phyloP scores from a whole-genome alignment of 352 stramenopile species.

The Phytophthora macrochlamydospora region DNA sequence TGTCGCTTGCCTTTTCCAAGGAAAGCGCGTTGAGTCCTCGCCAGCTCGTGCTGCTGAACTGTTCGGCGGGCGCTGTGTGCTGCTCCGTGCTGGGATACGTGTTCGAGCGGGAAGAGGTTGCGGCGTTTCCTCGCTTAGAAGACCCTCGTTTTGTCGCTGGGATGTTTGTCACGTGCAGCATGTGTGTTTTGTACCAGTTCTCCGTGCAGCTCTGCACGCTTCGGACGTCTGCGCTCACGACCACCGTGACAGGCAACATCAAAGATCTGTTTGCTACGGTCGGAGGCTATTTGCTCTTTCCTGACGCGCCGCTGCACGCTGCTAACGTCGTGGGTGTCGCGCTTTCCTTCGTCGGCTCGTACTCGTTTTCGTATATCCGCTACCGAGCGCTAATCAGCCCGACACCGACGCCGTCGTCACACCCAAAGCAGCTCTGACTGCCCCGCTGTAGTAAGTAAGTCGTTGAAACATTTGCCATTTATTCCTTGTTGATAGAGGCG shows the following conservation, averaged over 20 bases:
- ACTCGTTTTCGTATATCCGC: constrained; percentile 79
- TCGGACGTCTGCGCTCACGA: constrained; percentile 71
- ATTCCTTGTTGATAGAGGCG: constrained; percentile 19
- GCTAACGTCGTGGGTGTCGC: constrained; percentile 59
- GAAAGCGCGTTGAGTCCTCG: constrained; percentile 55
- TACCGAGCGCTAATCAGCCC: constrained; percentile 45
- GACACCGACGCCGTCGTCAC: constrained; percentile 15
- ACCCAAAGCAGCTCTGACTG: constrained; percentile 9
- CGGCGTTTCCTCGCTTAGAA: constrained; percentile 29
- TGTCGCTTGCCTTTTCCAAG: constrained; percentile 69
- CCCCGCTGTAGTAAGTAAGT: no score
- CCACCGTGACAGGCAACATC: constrained; percentile 77
- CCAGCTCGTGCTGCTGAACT: constrained; percentile 68
- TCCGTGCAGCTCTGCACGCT: constrained; percentile 74
- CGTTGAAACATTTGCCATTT: constrained; percentile 4
- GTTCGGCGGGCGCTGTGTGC: constrained; percentile 45
- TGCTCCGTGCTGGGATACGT: constrained; percentile 44
- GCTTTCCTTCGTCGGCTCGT: constrained; percentile 73
- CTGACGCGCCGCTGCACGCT: constrained; percentile 46
- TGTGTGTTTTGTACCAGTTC: constrained; percentile 80
- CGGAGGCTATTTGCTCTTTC: constrained; percentile 64
- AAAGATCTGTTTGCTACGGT: constrained; percentile 74
- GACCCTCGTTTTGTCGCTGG: constrained; percentile 40
- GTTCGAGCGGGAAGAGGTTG: constrained; percentile 50
- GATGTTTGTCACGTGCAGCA: constrained; percentile 60